A percentile compares a stretch with the other conserved stretches of the same genome.
Evolutionary conservation across 1,139 yeast species (phyloP).

Genomic region (Geotrichum europaeum): DNA sequence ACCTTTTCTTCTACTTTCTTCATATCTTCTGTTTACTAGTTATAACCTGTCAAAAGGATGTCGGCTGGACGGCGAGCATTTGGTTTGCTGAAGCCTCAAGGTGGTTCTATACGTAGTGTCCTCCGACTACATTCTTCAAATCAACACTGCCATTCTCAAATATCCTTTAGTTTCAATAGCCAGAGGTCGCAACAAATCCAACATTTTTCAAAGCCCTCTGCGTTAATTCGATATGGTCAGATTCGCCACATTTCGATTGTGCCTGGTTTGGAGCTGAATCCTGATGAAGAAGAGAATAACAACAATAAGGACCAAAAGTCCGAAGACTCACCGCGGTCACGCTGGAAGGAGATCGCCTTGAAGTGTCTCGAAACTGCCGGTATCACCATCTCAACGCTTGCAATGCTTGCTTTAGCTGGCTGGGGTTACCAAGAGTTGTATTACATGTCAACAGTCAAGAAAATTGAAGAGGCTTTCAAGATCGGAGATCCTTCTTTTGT

Average conservation of each 20-base stretch:
- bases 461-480: slow-evolving; percentile 64
- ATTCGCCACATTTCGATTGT: not conserved
- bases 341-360: slow-evolving; percentile 32
- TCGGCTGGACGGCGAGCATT: not conserved
- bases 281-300: slow-evolving; percentile 3
- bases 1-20: not conserved
- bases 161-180: too few relatives aligned
- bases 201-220: not conserved
- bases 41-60: not conserved
- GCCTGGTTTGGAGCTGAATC: slow-evolving; percentile 8
- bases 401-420: slow-evolving; percentile 69
- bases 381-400: slow-evolving; percentile 67
- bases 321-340: slow-evolving; percentile 4
- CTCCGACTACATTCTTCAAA: not conserved
- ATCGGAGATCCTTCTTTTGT: slow-evolving; percentile 54
- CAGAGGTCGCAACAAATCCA: not conserved
- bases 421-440: slow-evolving; percentile 60
- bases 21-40: not conserved
- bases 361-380: slow-evolving; percentile 69
- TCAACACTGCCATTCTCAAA: not conserved
- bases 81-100: not conserved
- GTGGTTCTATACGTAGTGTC: not conserved
- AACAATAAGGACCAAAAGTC: not conserved
- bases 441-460: slow-evolving; percentile 52
- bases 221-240: not conserved